Evolutionary conservation across 768 basidiomycete species (phyloP), one percentile per base, ranked within the genome.

Genomic region (Tylopilus felleus): DNA sequence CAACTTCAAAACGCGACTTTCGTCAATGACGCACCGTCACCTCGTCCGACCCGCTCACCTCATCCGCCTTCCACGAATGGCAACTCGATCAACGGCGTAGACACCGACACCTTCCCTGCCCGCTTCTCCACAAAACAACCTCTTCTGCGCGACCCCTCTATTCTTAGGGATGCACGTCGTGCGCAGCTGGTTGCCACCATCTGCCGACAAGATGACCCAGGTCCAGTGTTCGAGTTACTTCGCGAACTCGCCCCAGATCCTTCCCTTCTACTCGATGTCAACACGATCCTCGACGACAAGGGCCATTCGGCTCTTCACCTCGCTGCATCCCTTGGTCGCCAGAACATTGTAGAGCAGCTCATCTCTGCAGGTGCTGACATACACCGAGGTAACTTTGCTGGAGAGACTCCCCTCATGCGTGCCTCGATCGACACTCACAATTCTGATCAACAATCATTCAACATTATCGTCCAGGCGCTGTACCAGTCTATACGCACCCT

Each of bases 251-350:
- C 80, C 7, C 74, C 80, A 1, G 67, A 77, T 49, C 64, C 71
- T 16, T 65, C 68, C 22, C 52, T 65, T 17, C 64, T 69, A 7
- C 51, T 64, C 35, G 91, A 94, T 54, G 74, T 92, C 45, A 90
- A 98, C 65, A 77, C 81, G n/a, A 78, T 96, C 39, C 80, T 99
- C 39, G 97, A 99, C 63, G 92, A 97, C 59, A 88, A 93, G 63
- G 92, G 93, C 0, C 97, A 99, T 69, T 93, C 94, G 0, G 88
- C 95, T 10, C 77, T 99, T 14, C 97, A 99, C 68, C 80, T 98
- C 57, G 95, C 97, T 1, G 86, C 93, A 7, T 90, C 93, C 41
- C 77, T 98, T 47, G 90, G 86, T 0, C 81, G 90, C 21, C 78
- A 82, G 46, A 75, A 78, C 23, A 83, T 80, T 31, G 80, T 91